Conservation (phyloP, 2,329 filamentous ascomycete species). For the Claviceps paspali region DNA sequence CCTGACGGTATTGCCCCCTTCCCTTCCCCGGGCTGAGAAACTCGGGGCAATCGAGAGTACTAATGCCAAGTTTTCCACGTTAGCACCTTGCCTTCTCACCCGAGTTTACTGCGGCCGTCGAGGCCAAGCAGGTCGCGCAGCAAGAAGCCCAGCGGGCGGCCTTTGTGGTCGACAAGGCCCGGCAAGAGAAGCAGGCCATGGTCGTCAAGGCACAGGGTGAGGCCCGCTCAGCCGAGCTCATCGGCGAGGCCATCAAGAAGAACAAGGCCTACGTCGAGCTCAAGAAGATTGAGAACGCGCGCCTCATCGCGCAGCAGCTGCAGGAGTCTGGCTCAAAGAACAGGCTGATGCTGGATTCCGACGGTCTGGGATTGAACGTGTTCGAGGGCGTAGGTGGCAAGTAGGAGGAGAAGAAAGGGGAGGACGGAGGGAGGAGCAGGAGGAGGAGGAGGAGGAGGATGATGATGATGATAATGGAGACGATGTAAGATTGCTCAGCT, state of each 20-base stretch:
- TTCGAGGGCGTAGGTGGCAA: constrained; percentile 37
- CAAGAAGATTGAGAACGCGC: constrained; percentile 94
- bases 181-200: constrained; percentile 98
- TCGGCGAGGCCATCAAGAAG: constrained; percentile 99
- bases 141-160: constrained; percentile 95
- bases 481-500: too few relatives aligned
- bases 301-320: constrained; percentile 72
- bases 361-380: constrained; percentile 85
- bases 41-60: background rate
- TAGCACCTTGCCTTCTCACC: constrained; percentile 60
- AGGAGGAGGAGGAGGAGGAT: too few relatives aligned
- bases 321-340: constrained; percentile 80
- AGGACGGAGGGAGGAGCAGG: too few relatives aligned
- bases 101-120: constrained; percentile 58
- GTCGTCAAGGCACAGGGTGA: constrained; percentile 98
- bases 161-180: constrained; percentile 95
- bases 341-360: constrained; percentile 82
- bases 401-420: constrained; percentile 11
- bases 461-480: too few relatives aligned
- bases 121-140: constrained; percentile 60
- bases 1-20: constrained; percentile 49
- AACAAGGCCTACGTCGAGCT: constrained; percentile 91
- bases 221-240: constrained; percentile 90
- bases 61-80: background rate
- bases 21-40: too few relatives aligned